Conservation (phyloP, 345 rosid species). For the Camelina hispida region DNA sequence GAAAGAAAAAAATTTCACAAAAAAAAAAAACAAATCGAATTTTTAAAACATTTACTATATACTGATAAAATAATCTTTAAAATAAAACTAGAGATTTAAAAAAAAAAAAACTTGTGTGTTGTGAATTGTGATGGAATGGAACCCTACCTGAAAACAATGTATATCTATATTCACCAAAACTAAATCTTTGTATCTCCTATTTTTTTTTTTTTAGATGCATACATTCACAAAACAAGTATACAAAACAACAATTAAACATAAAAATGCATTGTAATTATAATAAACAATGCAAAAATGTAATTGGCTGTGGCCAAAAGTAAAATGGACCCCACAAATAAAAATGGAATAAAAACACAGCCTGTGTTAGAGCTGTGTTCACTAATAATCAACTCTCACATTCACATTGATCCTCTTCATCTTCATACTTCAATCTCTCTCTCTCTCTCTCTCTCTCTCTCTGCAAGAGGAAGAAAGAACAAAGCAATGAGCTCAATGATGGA, state of each 20-base stretch:
- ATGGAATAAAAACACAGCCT: slow-evolving; percentile 57
- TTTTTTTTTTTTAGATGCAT: neutral
- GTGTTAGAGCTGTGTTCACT: slow-evolving; percentile 58
- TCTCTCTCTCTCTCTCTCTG: neutral
- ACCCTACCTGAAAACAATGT: neutral
- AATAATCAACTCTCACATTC: neutral
- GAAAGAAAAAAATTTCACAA: neutral
- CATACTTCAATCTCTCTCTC: neutral
- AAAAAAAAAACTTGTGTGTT: no score
- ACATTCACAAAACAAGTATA: slow-evolving; percentile 10
- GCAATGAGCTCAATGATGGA: slow-evolving; percentile 69
- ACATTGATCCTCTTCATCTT: slow-evolving; percentile 25
- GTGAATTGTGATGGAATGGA: no score
- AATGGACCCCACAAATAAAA: slow-evolving; percentile 45
- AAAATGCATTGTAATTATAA: neutral
- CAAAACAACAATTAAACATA: neutral
- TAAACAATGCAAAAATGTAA: slow-evolving; percentile 17
- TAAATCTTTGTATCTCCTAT: no score
- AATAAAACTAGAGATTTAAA: neutral
- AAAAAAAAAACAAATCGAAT: neutral
- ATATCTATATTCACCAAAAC: slow-evolving; percentile 5
- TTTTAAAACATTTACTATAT: no score
- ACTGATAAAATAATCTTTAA: neutral
- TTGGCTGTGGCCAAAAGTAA: slow-evolving; percentile 32
- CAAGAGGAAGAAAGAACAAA: neutral